Conservation (phyloP, 2,329 filamentous ascomycete species). For the Talaromyces sp. region DNA sequence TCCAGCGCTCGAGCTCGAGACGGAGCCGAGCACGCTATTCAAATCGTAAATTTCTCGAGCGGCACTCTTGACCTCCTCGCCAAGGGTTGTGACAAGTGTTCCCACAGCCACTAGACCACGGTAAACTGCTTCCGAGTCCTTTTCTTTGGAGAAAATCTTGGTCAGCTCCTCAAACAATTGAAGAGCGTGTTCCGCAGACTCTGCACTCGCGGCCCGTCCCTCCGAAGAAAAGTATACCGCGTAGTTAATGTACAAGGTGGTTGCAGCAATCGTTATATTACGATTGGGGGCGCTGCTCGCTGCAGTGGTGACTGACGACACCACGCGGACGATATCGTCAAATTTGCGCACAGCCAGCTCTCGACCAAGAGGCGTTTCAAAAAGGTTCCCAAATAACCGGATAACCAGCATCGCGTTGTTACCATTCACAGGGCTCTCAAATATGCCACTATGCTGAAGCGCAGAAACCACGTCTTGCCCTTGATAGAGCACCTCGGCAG, state of each 20-base stretch:
- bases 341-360: conserved; percentile 55
- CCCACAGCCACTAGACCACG: conserved; percentile 77
- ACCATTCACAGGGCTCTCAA: conserved; percentile 57
- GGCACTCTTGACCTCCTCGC: conserved; percentile 54
- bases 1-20: conserved; percentile 45
- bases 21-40: conserved; percentile 40
- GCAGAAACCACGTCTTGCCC: conserved; percentile 54
- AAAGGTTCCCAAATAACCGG: conserved; percentile 77
- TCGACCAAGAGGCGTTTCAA: conserved; percentile 68
- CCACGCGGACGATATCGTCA: conserved; percentile 56
- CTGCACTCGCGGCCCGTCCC: conserved; percentile 30
- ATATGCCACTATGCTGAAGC: conserved; percentile 55
- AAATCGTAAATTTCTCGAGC: conserved; percentile 55
- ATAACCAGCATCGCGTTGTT: conserved; percentile 87
- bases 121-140: conserved; percentile 78
- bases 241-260: conserved; percentile 80
- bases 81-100: conserved; percentile 60
- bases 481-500: conserved; percentile 56
- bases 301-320: conserved; percentile 58
- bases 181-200: conserved; percentile 45
- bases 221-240: conserved; percentile 62
- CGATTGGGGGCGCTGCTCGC: conserved; percentile 55
- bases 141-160: conserved; percentile 59
- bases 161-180: conserved; percentile 58
- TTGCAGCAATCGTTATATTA: conserved; percentile 75